These are phyloP conservation scores for Cladobotryum mycophilum DNA, from an alignment of 2,329 filamentous ascomycete genomes.

Conservation along the genomic window DNA sequence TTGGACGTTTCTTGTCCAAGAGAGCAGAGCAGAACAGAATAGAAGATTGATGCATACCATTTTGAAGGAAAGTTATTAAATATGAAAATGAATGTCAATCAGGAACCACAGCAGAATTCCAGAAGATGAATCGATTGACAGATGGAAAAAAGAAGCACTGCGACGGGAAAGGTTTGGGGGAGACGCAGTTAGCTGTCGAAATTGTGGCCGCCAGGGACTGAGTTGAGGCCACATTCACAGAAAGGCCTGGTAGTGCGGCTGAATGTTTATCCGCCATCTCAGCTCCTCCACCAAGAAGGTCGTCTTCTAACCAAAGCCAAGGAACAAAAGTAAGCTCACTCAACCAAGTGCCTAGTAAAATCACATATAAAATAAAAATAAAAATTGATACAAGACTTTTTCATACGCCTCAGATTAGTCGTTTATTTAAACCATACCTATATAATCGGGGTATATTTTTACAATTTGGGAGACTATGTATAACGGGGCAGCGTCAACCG, in stretches of 20 bases:
- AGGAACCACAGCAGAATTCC: constrained; percentile 31
- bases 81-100: constrained; percentile 14
- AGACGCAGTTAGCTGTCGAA: constrained; percentile 18
- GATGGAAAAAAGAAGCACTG: constrained; percentile 15
- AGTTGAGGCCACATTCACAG: constrained; percentile 42
- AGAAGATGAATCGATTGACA: constrained; percentile 18
- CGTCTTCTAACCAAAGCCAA: background rate
- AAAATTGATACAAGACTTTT: background rate
- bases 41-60: constrained; percentile 24
- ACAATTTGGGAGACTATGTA: constrained; percentile 31
- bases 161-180: constrained; percentile 14
- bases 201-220: constrained; percentile 22
- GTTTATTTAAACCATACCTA: constrained; percentile 12
- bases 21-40: background rate
- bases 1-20: too few relatives aligned
- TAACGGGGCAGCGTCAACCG: constrained; percentile 18
- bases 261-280: constrained; percentile 28
- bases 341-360: too few relatives aligned
- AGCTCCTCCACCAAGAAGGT: background rate
- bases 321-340: too few relatives aligned
- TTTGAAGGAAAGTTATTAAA: constrained; percentile 16
- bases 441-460: constrained; percentile 15
- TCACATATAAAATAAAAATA: background rate
- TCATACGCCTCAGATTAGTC: background rate
- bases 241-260: constrained; percentile 23